Evolutionary conservation across 495 filamentous ascomycete species (phyloP), one percentile per base, ranked within the genome.

Genomic region (Aspergillus mulundensis): DNA sequence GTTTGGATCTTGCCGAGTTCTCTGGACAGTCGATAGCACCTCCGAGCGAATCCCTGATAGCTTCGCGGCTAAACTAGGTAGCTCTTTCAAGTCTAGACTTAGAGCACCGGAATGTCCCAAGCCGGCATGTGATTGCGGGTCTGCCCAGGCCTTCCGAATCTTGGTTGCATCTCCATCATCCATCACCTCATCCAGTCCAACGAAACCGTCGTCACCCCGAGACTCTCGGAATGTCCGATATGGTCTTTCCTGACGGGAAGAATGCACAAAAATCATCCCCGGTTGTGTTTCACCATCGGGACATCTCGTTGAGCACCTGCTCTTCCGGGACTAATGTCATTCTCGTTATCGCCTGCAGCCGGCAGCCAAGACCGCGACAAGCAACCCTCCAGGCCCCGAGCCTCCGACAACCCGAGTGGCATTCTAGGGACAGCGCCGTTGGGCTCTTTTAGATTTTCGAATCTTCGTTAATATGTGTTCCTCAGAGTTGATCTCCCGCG

Each of bases 101-200:
- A 30, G 23, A 41, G 50, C 50, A 20, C 25, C 8, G 8, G 24
- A 45, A 1, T 30, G 21, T 14, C 24, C n/a, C 4, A 39, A 7
- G 18, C 38, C 39, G 40, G 63, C 71, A 74, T 74, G 71, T 74
- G 71, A 74, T 69, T 66, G 71, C 60, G 71, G 71, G 70, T 74
- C 71, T 60, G 32, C 52, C 43, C 54, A 52, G 63, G 52, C 60
- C 58, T 57, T 53, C 41, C 36, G 24, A 43, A 41, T 58, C 32
- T 38, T 38, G 21, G 18, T 42, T 28, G 53, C 36, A 47, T 48
- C 43, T 40, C 7, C 28, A 44, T 30, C 12, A 24, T 25, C n/a
- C 49, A 32, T 30, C 24, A 19, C 30, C 15, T 30, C 24, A 19
- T 42, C 25, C 15, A 40, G 14, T 15, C 12, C 4, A 38, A 11